Percentiles rank a stretch among this genome's conserved stretches.
phyloP scores from a whole-genome alignment of 2,329 filamentous ascomycete species.

The Drechslerella dactyloides region DNA sequence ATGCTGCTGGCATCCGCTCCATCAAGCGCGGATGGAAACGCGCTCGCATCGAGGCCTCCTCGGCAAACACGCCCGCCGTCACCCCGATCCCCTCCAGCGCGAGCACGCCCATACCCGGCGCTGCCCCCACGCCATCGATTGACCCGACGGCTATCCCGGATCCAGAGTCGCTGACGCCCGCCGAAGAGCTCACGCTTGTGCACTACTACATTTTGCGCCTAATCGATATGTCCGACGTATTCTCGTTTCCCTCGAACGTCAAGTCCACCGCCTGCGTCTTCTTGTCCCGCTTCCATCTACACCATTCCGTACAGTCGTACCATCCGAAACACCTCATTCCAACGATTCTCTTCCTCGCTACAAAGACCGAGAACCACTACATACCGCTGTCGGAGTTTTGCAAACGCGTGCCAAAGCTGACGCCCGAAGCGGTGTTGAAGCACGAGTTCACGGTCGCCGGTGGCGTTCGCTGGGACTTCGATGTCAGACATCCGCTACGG shows the following conservation, averaged over 20 bases:
- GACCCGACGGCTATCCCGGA: constrained; percentile 36
- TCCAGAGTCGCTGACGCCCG: constrained; percentile 79
- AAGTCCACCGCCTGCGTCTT: constrained; percentile 84
- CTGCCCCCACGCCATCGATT: background rate
- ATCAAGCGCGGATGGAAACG: constrained; percentile 66
- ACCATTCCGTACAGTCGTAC: constrained; percentile 95
- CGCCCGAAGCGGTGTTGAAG: constrained; percentile 80
- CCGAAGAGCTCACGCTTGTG: constrained; percentile 82
- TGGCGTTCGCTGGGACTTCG: constrained; percentile 89
- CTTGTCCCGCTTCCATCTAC: constrained; percentile 91
- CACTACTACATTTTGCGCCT: constrained; percentile 70
- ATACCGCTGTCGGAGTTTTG: constrained; percentile 71
- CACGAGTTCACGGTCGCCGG: constrained; percentile 93
- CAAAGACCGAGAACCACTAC: constrained; percentile 88
- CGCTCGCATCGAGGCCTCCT: constrained; percentile 58
- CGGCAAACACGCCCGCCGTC: constrained; percentile 55
- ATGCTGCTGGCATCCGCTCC: constrained; percentile 75
- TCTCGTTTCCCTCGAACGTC: constrained; percentile 18
- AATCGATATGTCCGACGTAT: constrained; percentile 50
- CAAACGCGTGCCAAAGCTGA: constrained; percentile 65
- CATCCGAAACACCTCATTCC: constrained; percentile 87
- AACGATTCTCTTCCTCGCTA: constrained; percentile 88
- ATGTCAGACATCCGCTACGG: constrained; percentile 87
- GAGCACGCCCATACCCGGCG: constrained; percentile 60
- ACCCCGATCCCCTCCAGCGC: constrained; percentile 51